Conservation (phyloP, 495 filamentous ascomycete genomes). For the Cenococcum geophilum region DNA sequence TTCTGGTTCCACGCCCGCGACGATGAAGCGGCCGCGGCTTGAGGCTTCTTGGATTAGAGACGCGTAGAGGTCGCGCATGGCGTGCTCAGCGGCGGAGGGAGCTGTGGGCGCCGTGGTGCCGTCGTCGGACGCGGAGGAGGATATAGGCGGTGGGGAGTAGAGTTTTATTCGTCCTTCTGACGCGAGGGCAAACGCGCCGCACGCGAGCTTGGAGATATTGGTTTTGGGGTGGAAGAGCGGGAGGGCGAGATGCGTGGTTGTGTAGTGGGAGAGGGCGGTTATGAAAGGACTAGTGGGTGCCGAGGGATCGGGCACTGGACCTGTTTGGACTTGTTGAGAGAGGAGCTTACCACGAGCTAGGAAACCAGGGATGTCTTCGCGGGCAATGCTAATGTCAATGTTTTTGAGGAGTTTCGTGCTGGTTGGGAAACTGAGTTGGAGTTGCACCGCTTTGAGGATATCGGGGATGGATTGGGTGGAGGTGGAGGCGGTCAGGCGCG, state of each 20-base stretch:
- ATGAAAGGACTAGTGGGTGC: constrained; percentile 27
- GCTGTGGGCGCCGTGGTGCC: constrained; percentile 5
- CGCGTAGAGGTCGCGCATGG: constrained; percentile 22
- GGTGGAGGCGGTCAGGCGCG: constrained; percentile 6
- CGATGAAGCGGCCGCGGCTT: constrained; percentile 21
- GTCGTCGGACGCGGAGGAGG: constrained; percentile 4
- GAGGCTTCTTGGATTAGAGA: constrained; percentile 25
- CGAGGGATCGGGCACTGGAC: not conserved
- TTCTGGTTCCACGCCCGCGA: constrained; percentile 4
- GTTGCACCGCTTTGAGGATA: constrained; percentile 25
- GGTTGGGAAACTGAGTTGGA: constrained; percentile 34
- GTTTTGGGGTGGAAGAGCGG: constrained; percentile 28
- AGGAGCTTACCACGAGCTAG: constrained; percentile 20
- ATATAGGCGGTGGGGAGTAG: constrained; percentile 3
- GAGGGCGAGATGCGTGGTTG: constrained; percentile 33
- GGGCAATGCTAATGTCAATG: constrained; percentile 34
- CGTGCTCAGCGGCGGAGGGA: constrained; percentile 11
- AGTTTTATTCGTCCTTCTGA: constrained; percentile 32
- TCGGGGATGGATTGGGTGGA: constrained; percentile 23
- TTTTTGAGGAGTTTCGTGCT: constrained; percentile 26
- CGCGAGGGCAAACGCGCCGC: constrained; percentile 28
- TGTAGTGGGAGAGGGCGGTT: constrained; percentile 29
- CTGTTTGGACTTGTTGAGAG: constrained; percentile 7
- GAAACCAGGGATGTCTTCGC: constrained; percentile 31
- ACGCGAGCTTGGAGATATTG: constrained; percentile 28